These are phyloP conservation scores for Diaporthe batatas DNA, from an alignment of 2,329 filamentous ascomycete genomes.

Conservation along the genomic window DNA sequence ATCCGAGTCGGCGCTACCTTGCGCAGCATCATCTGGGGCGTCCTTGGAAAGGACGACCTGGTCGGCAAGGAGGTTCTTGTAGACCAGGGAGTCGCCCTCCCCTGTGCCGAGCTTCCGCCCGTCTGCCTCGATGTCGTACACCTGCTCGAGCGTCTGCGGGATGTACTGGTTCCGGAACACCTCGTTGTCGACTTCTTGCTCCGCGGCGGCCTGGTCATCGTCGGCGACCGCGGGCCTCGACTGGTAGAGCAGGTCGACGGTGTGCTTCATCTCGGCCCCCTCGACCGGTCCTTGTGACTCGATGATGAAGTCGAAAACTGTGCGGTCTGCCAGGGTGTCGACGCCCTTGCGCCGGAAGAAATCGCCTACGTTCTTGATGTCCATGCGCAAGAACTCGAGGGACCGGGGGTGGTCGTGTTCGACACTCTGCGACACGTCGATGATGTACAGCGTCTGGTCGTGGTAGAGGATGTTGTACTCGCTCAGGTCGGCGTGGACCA, in stretches of 20 bases:
- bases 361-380: slow-evolving; percentile 95
- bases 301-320: slow-evolving; percentile 88
- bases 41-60: slow-evolving; percentile 64
- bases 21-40: slow-evolving; percentile 51
- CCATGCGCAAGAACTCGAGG: slow-evolving; percentile 95
- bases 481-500: slow-evolving; percentile 96
- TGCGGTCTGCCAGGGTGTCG: slow-evolving; percentile 81
- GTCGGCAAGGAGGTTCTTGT: slow-evolving; percentile 85
- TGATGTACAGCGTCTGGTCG: slow-evolving; percentile 85
- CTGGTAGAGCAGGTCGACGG: slow-evolving; percentile 77
- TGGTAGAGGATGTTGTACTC: slow-evolving; percentile 98
- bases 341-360: slow-evolving; percentile 92
- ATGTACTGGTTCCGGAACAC: slow-evolving; percentile 98
- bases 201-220: slow-evolving; percentile 57
- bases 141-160: slow-evolving; percentile 93
- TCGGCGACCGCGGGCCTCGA: slow-evolving; percentile 58
- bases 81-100: slow-evolving; percentile 82
- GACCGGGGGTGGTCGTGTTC: slow-evolving; percentile 96
- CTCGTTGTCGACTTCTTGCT: slow-evolving; percentile 84
- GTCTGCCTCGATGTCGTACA: slow-evolving; percentile 96
- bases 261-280: slow-evolving; percentile 70
- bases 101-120: slow-evolving; percentile 81
- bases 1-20: slow-evolving; percentile 54
- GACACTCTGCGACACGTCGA: slow-evolving; percentile 97
- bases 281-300: slow-evolving; percentile 70